phyloP scores from a whole-genome alignment of 1,284 basidiomycete species.

The Trametes hirsuta region DNA sequence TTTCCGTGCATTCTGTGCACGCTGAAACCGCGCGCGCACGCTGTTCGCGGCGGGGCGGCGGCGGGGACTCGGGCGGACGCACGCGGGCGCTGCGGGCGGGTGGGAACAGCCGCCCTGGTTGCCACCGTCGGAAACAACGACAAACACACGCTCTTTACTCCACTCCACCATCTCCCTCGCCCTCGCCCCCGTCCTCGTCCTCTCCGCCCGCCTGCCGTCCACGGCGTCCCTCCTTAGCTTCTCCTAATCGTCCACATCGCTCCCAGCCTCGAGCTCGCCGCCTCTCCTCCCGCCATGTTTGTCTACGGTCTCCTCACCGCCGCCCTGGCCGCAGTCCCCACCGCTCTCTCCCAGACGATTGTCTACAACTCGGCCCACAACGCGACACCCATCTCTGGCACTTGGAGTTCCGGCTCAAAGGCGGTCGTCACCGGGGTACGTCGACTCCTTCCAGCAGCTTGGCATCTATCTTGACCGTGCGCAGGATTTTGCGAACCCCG shows the following conservation, averaged over 20 bases:
- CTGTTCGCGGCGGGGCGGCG: background rate
- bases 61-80: background rate
- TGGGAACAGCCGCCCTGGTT: conserved; percentile 17
- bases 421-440: conserved; percentile 86
- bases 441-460: conserved; percentile 28
- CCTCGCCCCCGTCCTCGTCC: conserved; percentile 12
- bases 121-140: conserved; percentile 26
- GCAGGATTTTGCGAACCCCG: conserved; percentile 84
- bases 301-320: conserved; percentile 41
- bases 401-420: conserved; percentile 83
- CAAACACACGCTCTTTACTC: conserved; percentile 36
- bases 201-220: conserved; percentile 22
- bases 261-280: conserved; percentile 5
- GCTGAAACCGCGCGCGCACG: background rate
- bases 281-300: conserved; percentile 23
- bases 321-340: conserved; percentile 36
- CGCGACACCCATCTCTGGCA: conserved; percentile 70
- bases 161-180: conserved; percentile 28
- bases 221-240: conserved; percentile 24
- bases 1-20: background rate
- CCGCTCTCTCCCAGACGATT: conserved; percentile 40
- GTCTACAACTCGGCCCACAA: conserved; percentile 52
- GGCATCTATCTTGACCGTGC: background rate
- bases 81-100: background rate
- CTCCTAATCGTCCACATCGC: conserved; percentile 18